Percentiles rank a stretch among this genome's conserved stretches.
Evolutionary conservation across 352 stramenopile species (phyloP).

Genomic region (Phytophthora uliginosa): DNA sequence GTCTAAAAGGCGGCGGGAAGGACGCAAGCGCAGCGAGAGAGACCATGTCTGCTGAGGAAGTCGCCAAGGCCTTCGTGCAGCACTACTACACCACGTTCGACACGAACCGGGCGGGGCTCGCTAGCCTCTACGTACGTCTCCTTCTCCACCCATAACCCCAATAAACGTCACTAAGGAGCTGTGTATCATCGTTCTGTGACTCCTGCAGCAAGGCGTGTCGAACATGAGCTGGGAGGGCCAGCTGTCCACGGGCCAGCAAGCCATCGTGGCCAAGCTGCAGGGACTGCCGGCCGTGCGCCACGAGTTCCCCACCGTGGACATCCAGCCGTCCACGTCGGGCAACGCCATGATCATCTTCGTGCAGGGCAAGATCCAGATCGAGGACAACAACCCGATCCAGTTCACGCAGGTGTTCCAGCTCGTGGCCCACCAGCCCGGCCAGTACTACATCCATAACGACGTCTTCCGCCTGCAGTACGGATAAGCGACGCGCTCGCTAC

Average conservation of each 20-base stretch:
- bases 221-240: constrained; percentile 86
- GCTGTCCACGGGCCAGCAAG: constrained; percentile 77
- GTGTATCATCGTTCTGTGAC: not conserved
- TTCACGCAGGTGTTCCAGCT: constrained; percentile 99
- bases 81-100: constrained; percentile 93
- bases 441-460: constrained; percentile 99
- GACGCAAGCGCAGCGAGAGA: constrained; percentile 12
- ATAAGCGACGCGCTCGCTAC: constrained; percentile 54
- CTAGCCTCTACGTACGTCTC: constrained; percentile 82
- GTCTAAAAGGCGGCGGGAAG: constrained; percentile 33
- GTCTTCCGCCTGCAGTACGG: constrained; percentile 98
- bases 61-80: constrained; percentile 89
- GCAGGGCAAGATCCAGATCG: constrained; percentile 95
- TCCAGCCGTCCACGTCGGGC: constrained; percentile 92
- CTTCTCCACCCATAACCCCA: too few species aligned
- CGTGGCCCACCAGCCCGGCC: constrained; percentile 90
- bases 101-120: constrained; percentile 77
- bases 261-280: constrained; percentile 93
- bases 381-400: constrained; percentile 95
- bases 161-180: not conserved
- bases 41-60: constrained; percentile 86
- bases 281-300: constrained; percentile 77
- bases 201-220: constrained; percentile 70
- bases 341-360: constrained; percentile 98
- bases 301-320: constrained; percentile 91